Percentiles rank a stretch among this genome's conserved stretches.
Evolutionary conservation across 768 basidiomycete genomes (phyloP).

Genomic region (Lanmaoa rubissima): DNA sequence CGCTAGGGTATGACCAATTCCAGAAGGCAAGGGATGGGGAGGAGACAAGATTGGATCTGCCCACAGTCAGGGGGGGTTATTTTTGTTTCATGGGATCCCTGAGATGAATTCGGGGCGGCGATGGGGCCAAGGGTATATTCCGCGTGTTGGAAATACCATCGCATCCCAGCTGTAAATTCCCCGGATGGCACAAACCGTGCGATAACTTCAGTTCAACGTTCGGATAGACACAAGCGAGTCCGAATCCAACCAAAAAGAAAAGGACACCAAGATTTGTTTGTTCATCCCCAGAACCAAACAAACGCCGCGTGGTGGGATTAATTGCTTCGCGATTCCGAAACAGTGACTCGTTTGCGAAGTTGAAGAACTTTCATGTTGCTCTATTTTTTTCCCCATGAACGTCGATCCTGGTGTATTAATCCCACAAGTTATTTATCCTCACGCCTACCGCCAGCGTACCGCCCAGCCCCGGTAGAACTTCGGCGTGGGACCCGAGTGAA

Average conservation of each 20-base stretch:
- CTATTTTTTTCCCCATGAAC: not conserved
- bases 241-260: not conserved
- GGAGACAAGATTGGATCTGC: conserved; percentile 26
- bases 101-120: not conserved
- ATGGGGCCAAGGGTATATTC: conserved; percentile 22
- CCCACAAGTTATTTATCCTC: conserved; percentile 1
- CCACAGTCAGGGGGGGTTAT: not conserved
- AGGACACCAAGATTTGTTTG: conserved; percentile 8
- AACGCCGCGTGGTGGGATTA: conserved; percentile 13
- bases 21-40: conserved; percentile 7
- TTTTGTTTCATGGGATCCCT: conserved; percentile 1
- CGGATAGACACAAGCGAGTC: not conserved
- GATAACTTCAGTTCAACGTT: not conserved
- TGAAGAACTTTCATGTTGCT: conserved; percentile 10
- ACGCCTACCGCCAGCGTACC: not conserved
- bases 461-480: not conserved
- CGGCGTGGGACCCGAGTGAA: not conserved
- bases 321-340: conserved; percentile 5
- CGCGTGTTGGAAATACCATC: not conserved
- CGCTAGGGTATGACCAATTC: conserved; percentile 18
- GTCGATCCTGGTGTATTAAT: conserved; percentile 16
- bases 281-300: conserved; percentile 15
- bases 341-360: conserved; percentile 3
- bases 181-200: not conserved
- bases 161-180: not conserved